phyloP scores from a whole-genome alignment of 1,284 basidiomycete genomes.

The Ustilago sp. region DNA sequence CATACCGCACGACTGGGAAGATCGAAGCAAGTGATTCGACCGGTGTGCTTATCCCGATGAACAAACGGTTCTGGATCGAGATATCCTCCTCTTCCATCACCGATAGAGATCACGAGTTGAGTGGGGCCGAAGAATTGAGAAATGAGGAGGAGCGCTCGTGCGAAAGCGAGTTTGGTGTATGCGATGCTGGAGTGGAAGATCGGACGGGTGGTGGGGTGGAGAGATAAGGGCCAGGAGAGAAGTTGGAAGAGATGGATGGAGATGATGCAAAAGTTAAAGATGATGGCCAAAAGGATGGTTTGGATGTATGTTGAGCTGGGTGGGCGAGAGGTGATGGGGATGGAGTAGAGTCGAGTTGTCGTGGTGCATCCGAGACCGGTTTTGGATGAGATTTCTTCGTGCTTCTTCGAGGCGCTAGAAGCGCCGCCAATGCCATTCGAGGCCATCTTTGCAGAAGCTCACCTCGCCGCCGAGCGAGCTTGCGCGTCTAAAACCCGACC shows the following conservation, averaged over 20 bases:
- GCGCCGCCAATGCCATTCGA: constrained; percentile 2
- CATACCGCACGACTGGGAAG: constrained; percentile 50
- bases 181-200: constrained; percentile 43
- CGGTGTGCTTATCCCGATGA: constrained; percentile 35
- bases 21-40: constrained; percentile 37
- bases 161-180: constrained; percentile 57
- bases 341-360: constrained; percentile 18
- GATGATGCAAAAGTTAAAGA: constrained; percentile 59
- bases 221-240: constrained; percentile 47
- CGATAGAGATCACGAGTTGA: constrained; percentile 54
- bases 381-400: constrained; percentile 26
- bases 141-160: constrained; percentile 45
- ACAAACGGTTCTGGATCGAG: constrained; percentile 57
- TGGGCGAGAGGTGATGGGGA: constrained; percentile 51
- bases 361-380: constrained; percentile 31
- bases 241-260: constrained; percentile 48
- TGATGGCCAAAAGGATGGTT: constrained; percentile 48
- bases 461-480: too few species aligned
- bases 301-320: constrained; percentile 35
- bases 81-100: constrained; percentile 49
- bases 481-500: too few species aligned
- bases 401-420: constrained; percentile 4
- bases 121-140: constrained; percentile 63
- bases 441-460: background rate
- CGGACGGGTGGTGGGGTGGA: constrained; percentile 32